Conservation (phyloP, 179 eudicot species). For the Amaranthus tricolor region DNA sequence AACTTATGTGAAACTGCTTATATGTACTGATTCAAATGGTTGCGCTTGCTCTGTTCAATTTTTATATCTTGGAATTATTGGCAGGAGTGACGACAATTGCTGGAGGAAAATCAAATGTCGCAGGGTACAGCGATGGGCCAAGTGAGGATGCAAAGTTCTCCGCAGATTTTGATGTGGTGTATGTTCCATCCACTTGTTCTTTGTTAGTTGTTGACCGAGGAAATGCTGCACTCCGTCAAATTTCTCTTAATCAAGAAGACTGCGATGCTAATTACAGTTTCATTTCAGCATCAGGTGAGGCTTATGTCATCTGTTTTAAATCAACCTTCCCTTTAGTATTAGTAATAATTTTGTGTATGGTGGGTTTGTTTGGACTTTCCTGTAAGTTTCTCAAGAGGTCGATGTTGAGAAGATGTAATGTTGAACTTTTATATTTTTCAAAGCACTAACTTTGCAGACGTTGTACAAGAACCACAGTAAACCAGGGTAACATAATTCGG, state of each 20-base stretch:
- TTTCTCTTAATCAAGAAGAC: conserved; percentile 81
- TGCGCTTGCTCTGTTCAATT: not conserved
- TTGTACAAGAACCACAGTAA: not conserved
- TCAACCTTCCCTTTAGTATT: not conserved
- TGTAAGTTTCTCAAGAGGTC: not conserved
- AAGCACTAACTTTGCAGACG: not conserved
- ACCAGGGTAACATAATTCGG: too few relatives aligned
- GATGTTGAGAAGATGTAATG: not conserved
- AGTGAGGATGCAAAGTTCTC: conserved; percentile 95
- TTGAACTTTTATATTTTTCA: not conserved
- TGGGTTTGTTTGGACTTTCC: not conserved
- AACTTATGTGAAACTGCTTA: not conserved
- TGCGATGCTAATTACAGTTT: conserved; percentile 68
- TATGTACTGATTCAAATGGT: not conserved
- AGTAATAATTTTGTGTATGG: not conserved
- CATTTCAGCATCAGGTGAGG: conserved; percentile 62
- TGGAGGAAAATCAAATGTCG: conserved; percentile 92
- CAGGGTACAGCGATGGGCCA: conserved; percentile 98
- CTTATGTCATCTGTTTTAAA: conserved; percentile 2
- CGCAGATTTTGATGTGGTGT: conserved; percentile 79
- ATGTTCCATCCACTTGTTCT: conserved; percentile 83
- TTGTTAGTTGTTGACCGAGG: conserved; percentile 91
- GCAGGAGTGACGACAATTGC: conserved; percentile 99
- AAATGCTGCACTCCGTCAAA: conserved; percentile 95
- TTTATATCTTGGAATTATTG: conserved; percentile 7